Base-by-base conservation (phyloP, 208 protist genomes). In the Angomonas desouzai region DNA sequence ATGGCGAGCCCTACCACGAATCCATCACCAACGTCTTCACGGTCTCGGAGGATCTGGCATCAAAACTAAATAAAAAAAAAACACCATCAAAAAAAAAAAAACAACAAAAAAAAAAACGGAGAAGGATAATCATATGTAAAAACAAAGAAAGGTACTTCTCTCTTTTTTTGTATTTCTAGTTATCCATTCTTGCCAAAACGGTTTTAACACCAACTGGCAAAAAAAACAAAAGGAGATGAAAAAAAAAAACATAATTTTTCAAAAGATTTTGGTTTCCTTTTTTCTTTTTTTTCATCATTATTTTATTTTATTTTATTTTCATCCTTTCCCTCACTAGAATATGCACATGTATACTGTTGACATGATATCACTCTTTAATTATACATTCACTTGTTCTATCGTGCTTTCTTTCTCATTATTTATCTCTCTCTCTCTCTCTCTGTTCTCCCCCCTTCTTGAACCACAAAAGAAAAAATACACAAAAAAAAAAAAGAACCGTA, bases 1-100 rank as follows among this genome's bases (percentile, higher is more conserved):
- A 81, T 51, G 68, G 80, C 18, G 48, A 74, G 51, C 67, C 58
- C 23, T 87, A 76, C 59, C n/a, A 33, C 36, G 79, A 91, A 66
- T 58, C 34, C 25, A 83, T 80, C 29, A 48, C 74, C 34, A 83
- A 85, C 64, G 76, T 78, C 55, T 89, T 89, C 56, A 74, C 51
- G 7, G 67, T 85, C 18, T 40, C 55, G 6, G 49, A 29, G 18
- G 56, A 47, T 0, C 67, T 79, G 51, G 29, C 76, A 48, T 82
- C 40, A 36, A 16, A 18, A 18, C 3, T 38, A 28, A 36, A 59
- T 36, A 23, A 58, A 66, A 66, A 55, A 66, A 27, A 56, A 29
- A 51, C 11, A 60, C 3, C 28, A 47, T 40, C 22, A 20, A 69
- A 69, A 48, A 22, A 51, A n/a, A n/a, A 70, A 64, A 57, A 57